Base-by-base conservation (phyloP, 768 basidiomycete genomes). In the Tylopilus subfusipes region DNA sequence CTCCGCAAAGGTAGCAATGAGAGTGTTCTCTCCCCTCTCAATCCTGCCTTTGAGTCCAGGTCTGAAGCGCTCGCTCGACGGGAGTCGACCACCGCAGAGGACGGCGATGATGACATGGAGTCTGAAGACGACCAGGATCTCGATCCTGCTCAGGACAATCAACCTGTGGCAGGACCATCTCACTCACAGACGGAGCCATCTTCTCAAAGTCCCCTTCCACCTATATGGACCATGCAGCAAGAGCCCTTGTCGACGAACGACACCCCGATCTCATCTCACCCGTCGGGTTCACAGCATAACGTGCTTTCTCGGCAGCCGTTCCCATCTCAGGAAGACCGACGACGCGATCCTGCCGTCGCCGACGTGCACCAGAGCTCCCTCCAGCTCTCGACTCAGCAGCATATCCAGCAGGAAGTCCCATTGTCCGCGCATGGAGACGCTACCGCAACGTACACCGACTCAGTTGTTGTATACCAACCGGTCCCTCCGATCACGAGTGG, bases 11-110 rank as follows among this genome's bases (percentile, higher is more conserved):
- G 65, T n/a, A 69, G 67, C 44, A 69, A 69, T 5, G 62, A 65
- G 57, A 63, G 66, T 46, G 72, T 66, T 22, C 63, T 74, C 18
- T 73, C 75, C n/a, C 75, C 73, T 27, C 66, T 74, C 38, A 75
- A 73, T 38, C 71, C 75, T 49, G 68, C 72, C n/a, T 77, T 73
- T 54, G 71, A 74, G 50, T 61, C 62, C 30, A 67, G 66, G 30
- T 63, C 67, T 18, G 71, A 72, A 40, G 59, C 54, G 18, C 57
- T 65, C n/a, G 60, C 63, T 21, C 59, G 64, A 42, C 67, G 61
- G 25, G 60, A 65, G 52, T 64, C 68, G 14, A 56, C 58, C 48
- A 64, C 61, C 60, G 66, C 56, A 42, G 71, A 72, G 10, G 72
- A 72, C 29, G 64, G 60, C 24, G 67, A 69, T 30, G 67, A 68